Evolutionary conservation across 2,329 filamentous ascomycete species (phyloP).

Genomic region (Xylaria sp.): DNA sequence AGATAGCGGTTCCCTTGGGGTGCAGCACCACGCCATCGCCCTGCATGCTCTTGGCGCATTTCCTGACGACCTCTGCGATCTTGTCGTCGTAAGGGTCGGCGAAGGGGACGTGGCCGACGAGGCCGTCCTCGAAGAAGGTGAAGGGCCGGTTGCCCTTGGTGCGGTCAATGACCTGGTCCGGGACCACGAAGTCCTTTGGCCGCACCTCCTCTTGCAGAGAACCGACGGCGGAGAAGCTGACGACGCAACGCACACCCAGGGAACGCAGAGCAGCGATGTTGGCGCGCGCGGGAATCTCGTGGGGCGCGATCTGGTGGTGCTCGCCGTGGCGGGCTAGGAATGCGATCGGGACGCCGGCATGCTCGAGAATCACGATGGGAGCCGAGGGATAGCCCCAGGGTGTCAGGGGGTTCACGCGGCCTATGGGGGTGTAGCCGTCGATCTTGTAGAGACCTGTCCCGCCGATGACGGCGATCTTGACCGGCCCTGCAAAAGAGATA

Average conservation of each 20-base stretch:
- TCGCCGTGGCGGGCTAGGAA: constrained; percentile 93
- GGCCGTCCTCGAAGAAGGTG: constrained; percentile 92
- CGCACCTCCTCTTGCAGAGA: constrained; percentile 90
- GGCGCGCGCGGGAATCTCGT: constrained; percentile 92
- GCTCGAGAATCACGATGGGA: constrained; percentile 85
- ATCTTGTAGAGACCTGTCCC: constrained; percentile 91
- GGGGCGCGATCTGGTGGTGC: constrained; percentile 87
- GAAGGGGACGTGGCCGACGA: constrained; percentile 94
- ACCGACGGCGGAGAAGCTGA: constrained; percentile 95
- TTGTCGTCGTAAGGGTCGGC: constrained; percentile 90
- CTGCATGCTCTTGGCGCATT: constrained; percentile 75
- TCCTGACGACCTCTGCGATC: constrained; percentile 76
- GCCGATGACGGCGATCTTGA: constrained; percentile 88
- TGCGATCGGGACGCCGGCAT: constrained; percentile 80
- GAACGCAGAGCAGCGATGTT: constrained; percentile 97
- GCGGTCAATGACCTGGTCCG: constrained; percentile 95
- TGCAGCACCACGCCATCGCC: constrained; percentile 87
- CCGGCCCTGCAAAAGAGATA: constrained; percentile 56
- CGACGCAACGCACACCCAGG: constrained; percentile 86
- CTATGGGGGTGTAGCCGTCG: constrained; percentile 84
- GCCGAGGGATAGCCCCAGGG: constrained; percentile 85
- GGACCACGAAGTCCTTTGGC: constrained; percentile 95
- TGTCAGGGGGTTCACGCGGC: constrained; percentile 75
- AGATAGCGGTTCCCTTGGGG: constrained; percentile 82
- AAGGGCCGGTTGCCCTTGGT: constrained; percentile 94